Evolutionary conservation across 352 stramenopile species (phyloP).

Genomic region (Pythium biforme): DNA sequence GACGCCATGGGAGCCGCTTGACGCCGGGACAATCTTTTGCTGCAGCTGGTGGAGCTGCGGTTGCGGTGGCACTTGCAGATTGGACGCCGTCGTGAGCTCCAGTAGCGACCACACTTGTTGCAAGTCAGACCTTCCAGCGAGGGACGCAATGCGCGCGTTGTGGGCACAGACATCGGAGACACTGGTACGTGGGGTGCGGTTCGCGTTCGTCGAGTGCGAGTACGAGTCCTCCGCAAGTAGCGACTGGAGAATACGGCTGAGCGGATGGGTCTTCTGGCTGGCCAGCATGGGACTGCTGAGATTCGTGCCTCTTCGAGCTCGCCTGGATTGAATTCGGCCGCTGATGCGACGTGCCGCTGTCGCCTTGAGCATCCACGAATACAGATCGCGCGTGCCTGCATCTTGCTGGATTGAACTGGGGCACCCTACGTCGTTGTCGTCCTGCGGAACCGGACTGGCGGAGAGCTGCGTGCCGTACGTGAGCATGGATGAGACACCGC

Average conservation of each 20-base stretch:
- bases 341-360: conserved; percentile 11
- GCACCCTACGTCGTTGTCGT: not conserved
- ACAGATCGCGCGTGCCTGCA: conserved; percentile 24
- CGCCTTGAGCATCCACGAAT: conserved; percentile 31
- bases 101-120: conserved; percentile 81
- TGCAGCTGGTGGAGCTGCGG: conserved; percentile 14
- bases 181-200: not conserved
- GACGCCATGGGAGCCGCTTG: conserved; percentile 7
- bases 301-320: conserved; percentile 3
- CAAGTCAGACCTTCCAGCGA: conserved; percentile 67
- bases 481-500: conserved; percentile 68
- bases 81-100: conserved; percentile 58
- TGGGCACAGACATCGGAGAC: conserved; percentile 53
- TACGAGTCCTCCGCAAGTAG: conserved; percentile 14
- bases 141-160: conserved; percentile 51
- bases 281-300: conserved; percentile 11
- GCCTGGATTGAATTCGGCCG: conserved; percentile 8
- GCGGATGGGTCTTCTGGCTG: conserved; percentile 33
- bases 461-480: conserved; percentile 50
- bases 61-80: conserved; percentile 40
- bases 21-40: conserved; percentile 7
- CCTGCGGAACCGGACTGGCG: not conserved
- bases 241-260: conserved; percentile 45
- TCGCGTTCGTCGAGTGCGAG: conserved; percentile 2
- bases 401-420: conserved; percentile 3